These are phyloP conservation scores for Fusarium sp. DNA, from an alignment of 2,329 filamentous ascomycete genomes.

Conservation along the genomic window DNA sequence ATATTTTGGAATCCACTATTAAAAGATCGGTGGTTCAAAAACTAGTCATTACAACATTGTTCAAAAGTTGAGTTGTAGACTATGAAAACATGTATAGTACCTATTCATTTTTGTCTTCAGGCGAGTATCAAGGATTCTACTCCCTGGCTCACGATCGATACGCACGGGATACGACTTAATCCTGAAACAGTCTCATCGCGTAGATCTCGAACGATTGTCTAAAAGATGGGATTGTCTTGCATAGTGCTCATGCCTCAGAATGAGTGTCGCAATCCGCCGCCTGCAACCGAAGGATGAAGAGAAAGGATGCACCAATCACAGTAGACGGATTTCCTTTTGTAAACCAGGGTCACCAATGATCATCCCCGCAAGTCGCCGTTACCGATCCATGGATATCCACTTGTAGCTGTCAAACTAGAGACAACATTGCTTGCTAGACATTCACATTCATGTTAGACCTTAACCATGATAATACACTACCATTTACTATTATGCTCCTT, in stretches of 20 bases:
- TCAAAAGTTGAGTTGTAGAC: not conserved
- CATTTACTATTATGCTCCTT: no score
- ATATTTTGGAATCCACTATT: no score
- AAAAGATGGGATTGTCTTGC: slow-evolving; percentile 19
- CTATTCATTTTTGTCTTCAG: not conserved
- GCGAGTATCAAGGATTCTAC: not conserved
- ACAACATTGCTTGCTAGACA: slow-evolving; percentile 20
- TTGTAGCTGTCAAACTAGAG: slow-evolving; percentile 20
- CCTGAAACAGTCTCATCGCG: slow-evolving; percentile 9
- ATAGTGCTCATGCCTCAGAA: not conserved
- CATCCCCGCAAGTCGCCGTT: slow-evolving; percentile 23
- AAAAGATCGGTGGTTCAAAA: no score
- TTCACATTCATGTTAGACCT: not conserved
- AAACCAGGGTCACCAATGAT: slow-evolving; percentile 17
- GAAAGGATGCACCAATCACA: slow-evolving; percentile 28
- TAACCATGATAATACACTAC: no score
- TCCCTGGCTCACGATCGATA: not conserved
- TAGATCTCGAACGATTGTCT: slow-evolving; percentile 30
- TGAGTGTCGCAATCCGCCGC: slow-evolving; percentile 16
- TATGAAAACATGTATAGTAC: not conserved
- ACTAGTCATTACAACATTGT: not conserved
- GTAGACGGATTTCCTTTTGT: slow-evolving; percentile 8
- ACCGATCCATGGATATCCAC: slow-evolving; percentile 8
- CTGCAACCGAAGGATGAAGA: slow-evolving; percentile 2
- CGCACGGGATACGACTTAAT: not conserved